These are phyloP conservation scores for Rhynchosporium graminicola DNA, from an alignment of 2,329 filamentous ascomycete genomes.

Conservation along the genomic window DNA sequence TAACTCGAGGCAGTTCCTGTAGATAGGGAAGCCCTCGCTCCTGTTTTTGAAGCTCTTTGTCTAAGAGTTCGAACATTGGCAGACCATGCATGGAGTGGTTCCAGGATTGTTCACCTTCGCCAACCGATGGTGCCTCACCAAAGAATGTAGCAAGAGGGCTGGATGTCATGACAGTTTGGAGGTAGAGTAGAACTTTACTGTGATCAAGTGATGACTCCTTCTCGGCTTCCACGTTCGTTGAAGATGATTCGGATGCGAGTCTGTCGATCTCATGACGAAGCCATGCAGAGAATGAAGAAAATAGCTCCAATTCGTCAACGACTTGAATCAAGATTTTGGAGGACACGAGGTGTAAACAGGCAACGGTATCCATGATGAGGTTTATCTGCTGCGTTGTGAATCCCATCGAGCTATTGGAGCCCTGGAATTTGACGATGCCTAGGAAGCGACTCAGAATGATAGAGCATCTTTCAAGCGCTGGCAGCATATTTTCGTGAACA, in stretches of 20 bases:
- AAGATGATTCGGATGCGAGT: conserved; percentile 62
- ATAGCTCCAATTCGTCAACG: conserved; percentile 77
- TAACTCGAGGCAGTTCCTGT: conserved; percentile 60
- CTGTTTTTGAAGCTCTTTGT: conserved; percentile 37
- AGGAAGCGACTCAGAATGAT: conserved; percentile 81
- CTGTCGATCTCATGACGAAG: conserved; percentile 80
- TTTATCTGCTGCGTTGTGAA: conserved; percentile 65
- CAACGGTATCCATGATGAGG: conserved; percentile 67
- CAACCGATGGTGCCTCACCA: conserved; percentile 46
- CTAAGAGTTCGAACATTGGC: conserved; percentile 50
- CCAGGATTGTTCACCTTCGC: conserved; percentile 53
- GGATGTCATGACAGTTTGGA: conserved; percentile 66
- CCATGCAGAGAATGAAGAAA: conserved; percentile 79
- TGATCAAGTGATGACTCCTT: conserved; percentile 77
- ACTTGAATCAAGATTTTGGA: conserved; percentile 72
- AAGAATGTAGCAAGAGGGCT: conserved; percentile 68
- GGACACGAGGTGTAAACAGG: conserved; percentile 72
- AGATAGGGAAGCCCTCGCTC: conserved; percentile 42
- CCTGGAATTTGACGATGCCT: conserved; percentile 80
- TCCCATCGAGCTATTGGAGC: conserved; percentile 64
- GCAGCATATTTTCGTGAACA: conserved; percentile 84
- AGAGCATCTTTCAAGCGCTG: conserved; percentile 78
- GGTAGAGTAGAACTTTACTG: conserved; percentile 72
- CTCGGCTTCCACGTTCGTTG: conserved; percentile 69
- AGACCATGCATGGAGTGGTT: conserved; percentile 47